phyloP scores from a whole-genome alignment of 1,284 basidiomycete genomes.

The Microbotryomycetes sp. region DNA sequence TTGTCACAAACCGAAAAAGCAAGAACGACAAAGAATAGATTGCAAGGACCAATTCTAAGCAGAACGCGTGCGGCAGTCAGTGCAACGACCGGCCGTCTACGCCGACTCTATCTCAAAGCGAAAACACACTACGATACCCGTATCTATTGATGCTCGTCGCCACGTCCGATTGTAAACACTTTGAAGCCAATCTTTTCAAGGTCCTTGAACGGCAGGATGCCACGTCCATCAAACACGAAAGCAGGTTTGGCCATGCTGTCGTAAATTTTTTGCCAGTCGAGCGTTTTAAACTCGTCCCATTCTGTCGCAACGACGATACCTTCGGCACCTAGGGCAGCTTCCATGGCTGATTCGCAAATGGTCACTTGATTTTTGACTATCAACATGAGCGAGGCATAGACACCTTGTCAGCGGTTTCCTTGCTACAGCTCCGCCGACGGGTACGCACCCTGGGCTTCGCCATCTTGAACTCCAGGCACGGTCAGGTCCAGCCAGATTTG shows the following conservation, averaged over 20 bases:
- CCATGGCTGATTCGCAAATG: conserved; percentile 66
- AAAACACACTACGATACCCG: too few species aligned
- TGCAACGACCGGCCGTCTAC: too few species aligned
- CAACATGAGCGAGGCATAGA: background rate
- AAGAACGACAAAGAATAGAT: too few species aligned
- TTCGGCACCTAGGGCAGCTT: conserved; percentile 82
- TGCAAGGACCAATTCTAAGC: too few species aligned
- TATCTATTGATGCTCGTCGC: conserved; percentile 14
- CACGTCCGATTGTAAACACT: conserved; percentile 50
- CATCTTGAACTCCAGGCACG: conserved; percentile 49
- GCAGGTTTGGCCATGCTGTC: conserved; percentile 88
- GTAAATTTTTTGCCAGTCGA: conserved; percentile 86
- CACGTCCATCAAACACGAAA: conserved; percentile 86
- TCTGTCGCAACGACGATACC: conserved; percentile 74
- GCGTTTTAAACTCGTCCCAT: conserved; percentile 85
- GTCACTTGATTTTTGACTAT: conserved; percentile 80
- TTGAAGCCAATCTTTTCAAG: conserved; percentile 86
- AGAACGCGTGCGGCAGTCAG: too few species aligned
- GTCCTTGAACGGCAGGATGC: conserved; percentile 71
- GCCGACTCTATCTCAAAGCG: too few species aligned
- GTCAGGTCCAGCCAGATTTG: conserved; percentile 51
- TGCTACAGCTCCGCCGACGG: background rate
- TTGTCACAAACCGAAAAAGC: too few species aligned
- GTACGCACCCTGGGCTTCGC: conserved; percentile 41
- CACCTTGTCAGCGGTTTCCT: background rate